phyloP scores from a whole-genome alignment of 495 filamentous ascomycete species.

The Chaetomidium leptoderma region DNA sequence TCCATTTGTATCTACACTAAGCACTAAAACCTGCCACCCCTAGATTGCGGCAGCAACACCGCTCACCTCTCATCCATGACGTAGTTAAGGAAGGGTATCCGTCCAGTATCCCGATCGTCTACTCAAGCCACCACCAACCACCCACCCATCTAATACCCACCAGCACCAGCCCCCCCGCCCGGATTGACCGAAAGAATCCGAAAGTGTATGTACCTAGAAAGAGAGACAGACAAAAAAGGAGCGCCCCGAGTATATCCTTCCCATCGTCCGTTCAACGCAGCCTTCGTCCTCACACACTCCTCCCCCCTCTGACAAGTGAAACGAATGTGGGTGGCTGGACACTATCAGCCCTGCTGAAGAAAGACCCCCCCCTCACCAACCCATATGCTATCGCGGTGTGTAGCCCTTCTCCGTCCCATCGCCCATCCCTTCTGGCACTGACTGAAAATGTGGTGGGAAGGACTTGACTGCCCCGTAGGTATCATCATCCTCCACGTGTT shows the following conservation, averaged over 20 bases:
- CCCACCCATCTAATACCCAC: not conserved
- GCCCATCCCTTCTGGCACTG: no score
- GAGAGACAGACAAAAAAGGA: not conserved
- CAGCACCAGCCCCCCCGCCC: not conserved
- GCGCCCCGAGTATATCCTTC: not conserved
- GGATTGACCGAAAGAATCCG: no score
- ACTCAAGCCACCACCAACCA: not conserved
- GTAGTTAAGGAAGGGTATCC: constrained; percentile 14
- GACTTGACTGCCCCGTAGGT: not conserved
- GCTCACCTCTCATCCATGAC: not conserved
- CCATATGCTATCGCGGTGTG: constrained; percentile 1
- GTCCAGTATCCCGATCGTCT: constrained; percentile 17
- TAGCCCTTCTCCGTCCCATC: no score
- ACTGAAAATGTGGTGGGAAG: no score
- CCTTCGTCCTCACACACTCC: not conserved
- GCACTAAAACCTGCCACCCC: not conserved
- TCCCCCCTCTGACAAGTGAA: not conserved
- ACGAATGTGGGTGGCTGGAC: not conserved
- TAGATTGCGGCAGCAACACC: not conserved
- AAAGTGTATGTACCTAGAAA: not conserved
- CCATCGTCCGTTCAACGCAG: not conserved
- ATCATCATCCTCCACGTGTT: not conserved
- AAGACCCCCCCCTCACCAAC: not conserved
- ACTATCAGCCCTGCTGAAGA: not conserved
- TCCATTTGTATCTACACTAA: not conserved